Conservation (phyloP, 2,329 filamentous ascomycete species). For the Hypoxylon sp. region DNA sequence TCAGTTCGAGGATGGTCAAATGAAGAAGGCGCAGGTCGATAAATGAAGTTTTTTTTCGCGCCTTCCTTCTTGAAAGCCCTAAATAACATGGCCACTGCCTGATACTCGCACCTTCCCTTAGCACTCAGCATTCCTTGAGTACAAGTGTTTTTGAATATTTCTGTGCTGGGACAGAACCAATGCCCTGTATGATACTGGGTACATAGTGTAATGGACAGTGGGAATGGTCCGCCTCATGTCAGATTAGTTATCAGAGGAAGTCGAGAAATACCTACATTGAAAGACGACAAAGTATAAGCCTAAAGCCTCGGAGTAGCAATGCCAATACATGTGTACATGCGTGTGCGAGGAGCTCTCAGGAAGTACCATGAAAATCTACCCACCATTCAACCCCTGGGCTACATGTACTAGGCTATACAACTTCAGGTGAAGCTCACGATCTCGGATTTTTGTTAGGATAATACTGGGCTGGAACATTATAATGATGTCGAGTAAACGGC, state of each 20-base stretch:
- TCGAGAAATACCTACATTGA: background rate
- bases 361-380: background rate
- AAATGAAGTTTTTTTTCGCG: background rate
- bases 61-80: background rate
- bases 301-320: background rate
- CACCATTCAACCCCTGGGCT: background rate
- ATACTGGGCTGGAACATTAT: background rate
- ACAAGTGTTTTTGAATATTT: background rate
- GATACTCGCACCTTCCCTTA: constrained; percentile 6
- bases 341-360: background rate
- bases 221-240: background rate
- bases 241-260: background rate
- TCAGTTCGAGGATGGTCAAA: background rate
- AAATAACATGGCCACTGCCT: background rate
- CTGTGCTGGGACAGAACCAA: background rate
- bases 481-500: background rate
- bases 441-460: background rate
- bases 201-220: background rate
- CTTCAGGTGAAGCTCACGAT: background rate
- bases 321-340: background rate
- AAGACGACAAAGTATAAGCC: background rate
- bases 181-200: background rate
- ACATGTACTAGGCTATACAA: no score
- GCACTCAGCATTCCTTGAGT: background rate
- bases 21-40: background rate